A percentile compares a stretch with the other conserved stretches of the same genome.
Evolutionary conservation across 805 yeast species (phyloP).

Genomic region (Wickerhamiella occidentalis): DNA sequence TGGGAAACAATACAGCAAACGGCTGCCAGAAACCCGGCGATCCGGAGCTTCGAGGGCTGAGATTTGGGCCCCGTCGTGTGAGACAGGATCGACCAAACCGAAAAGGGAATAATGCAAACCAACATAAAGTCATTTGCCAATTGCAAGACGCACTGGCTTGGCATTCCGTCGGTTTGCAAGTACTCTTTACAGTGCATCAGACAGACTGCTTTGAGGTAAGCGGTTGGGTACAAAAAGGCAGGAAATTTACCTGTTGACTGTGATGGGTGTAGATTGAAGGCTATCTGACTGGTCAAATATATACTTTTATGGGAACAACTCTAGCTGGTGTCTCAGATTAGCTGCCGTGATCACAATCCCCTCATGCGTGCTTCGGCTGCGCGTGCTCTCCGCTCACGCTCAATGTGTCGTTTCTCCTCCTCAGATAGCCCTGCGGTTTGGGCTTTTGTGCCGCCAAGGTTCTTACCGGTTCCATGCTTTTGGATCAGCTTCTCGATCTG

Average conservation of each 20-base stretch:
- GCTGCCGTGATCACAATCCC: conserved; percentile 16
- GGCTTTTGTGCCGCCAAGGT: conserved; percentile 18
- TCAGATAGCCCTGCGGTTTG: conserved; percentile 44
- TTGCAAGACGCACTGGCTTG: conserved; percentile 1
- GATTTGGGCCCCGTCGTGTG: background rate
- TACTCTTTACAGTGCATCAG: conserved; percentile 2
- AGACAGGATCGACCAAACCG: background rate
- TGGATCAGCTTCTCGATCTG: conserved; percentile 20
- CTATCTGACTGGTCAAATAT: too few species aligned
- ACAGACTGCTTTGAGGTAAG: background rate
- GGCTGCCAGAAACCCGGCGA: background rate
- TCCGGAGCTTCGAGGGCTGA: background rate
- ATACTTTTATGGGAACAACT: too few species aligned
- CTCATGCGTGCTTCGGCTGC: conserved; percentile 86
- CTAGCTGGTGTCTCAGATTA: too few species aligned
- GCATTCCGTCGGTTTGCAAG: conserved; percentile 5
- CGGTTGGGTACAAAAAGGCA: background rate
- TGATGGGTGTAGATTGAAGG: too few species aligned
- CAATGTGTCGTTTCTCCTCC: conserved; percentile 61
- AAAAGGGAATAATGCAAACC: background rate
- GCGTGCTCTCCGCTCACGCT: conserved; percentile 90
- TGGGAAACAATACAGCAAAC: background rate
- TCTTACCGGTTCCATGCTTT: conserved; percentile 23
- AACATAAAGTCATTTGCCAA: background rate
- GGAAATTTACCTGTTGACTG: too few species aligned